Base-by-base conservation (phyloP, 306 rosid species). In the Echinosophora koreensis region DNA sequence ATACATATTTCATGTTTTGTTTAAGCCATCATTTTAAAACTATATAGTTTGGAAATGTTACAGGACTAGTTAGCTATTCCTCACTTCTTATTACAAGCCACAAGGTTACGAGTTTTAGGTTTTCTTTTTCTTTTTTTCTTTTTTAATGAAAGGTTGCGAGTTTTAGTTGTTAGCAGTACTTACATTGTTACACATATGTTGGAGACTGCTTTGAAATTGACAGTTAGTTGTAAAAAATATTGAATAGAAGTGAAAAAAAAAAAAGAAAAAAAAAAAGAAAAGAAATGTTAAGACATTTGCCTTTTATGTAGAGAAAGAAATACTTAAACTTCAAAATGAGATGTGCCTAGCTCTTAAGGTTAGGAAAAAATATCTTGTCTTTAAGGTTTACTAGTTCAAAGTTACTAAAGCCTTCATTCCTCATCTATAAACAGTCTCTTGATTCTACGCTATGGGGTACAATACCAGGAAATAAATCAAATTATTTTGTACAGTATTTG, bases 51-150 rank as follows among this genome's bases (percentile, higher is more conserved):
- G 62, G 51, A 17, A 22, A 69, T 47, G 1, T 70, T 11, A 50
- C 22, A n/a, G 66, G 56, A 1, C 66, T 71, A 65, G 8, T 60
- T 50, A 62, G 17, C 69, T 65, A 65, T 73, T 34, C 44, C 17
- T 47, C 59, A 41, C 39, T 80, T 18, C 22, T 44, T 12, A 55
- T 22, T 22, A 22, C 22, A 22, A 22, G 22, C 22, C 22, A 22
- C 22, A 22, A 22, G 22, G 22, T 22, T 22, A 1, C 22, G 22
- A 22, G 1, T 22, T 22, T 22, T 22, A 22, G 22, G n/a, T n/a
- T n/a, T n/a, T n/a, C n/a, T n/a, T n/a, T n/a, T n/a, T n/a, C n/a
- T n/a, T n/a, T n/a, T n/a, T n/a, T n/a, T n/a, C n/a, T n/a, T n/a
- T n/a, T n/a, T n/a, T n/a, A n/a, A n/a, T n/a, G n/a, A n/a, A n/a